These are phyloP conservation scores for Boletus insuetus DNA, from an alignment of 768 basidiomycete species.

Conservation along the genomic window DNA sequence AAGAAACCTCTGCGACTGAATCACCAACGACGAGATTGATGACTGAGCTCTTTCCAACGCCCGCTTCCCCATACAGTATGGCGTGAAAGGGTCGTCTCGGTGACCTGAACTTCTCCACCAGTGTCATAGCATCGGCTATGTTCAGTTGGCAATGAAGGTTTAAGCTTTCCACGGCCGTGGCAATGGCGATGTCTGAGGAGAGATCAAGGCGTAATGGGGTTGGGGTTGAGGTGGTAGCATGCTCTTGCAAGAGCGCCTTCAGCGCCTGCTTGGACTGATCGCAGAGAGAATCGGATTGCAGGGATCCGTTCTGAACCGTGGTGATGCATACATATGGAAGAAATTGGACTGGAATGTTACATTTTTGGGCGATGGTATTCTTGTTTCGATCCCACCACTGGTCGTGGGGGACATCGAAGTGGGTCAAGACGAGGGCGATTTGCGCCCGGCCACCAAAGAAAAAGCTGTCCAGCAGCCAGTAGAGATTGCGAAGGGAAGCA, in stretches of 20 bases:
- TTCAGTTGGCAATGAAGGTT: slow-evolving; percentile 11
- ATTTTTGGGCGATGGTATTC: slow-evolving; percentile 14
- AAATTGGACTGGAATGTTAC: slow-evolving; percentile 7
- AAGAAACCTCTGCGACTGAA: slow-evolving; percentile 24
- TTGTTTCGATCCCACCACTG: slow-evolving; percentile 41
- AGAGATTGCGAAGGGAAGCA: slow-evolving; percentile 35
- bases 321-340: slow-evolving; percentile 21
- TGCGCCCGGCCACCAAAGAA: slow-evolving; percentile 37
- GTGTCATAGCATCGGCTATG: slow-evolving; percentile 5
- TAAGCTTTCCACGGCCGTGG: slow-evolving; percentile 6
- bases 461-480: slow-evolving; percentile 36
- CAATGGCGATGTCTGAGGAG: slow-evolving; percentile 1
- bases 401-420: slow-evolving; percentile 33
- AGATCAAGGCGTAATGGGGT: slow-evolving; percentile 17
- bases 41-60: slow-evolving; percentile 40
- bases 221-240: slow-evolving; percentile 6
- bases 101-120: slow-evolving; percentile 12
- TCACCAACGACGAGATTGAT: slow-evolving; percentile 38
- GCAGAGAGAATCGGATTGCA: neutral
- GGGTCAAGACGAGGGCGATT: slow-evolving; percentile 38
- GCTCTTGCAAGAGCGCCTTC: slow-evolving; percentile 4
- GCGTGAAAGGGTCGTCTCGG: slow-evolving; percentile 24
- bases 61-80: slow-evolving; percentile 41
- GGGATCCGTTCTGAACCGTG: slow-evolving; percentile 3
- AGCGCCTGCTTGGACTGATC: slow-evolving; percentile 15